These are phyloP conservation scores for Dothistroma septosporum DNA, from an alignment of 2,329 filamentous ascomycete species.

Conservation along the genomic window DNA sequence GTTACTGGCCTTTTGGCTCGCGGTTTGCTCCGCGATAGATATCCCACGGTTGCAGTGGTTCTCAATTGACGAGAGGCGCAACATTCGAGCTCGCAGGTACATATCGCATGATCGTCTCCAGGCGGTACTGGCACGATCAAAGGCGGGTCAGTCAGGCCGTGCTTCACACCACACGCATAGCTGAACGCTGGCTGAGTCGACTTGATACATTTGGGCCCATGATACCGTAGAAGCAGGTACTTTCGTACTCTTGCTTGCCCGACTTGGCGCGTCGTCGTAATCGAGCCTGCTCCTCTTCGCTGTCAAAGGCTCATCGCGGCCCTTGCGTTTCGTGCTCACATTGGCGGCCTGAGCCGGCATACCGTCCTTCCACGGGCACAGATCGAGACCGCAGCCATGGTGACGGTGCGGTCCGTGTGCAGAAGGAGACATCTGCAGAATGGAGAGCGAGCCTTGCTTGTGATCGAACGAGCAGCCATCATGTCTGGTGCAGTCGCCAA, in stretches of 20 bases:
- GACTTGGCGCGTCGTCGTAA: slow-evolving; percentile 2
- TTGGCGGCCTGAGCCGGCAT: neutral
- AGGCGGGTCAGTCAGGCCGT: slow-evolving; percentile 1
- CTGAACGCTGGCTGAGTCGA: neutral
- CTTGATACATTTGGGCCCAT: neutral
- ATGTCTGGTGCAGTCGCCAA: neutral
- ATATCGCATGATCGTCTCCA: neutral
- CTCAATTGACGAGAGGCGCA: neutral
- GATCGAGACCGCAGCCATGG: slow-evolving; percentile 1
- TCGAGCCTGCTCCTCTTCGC: neutral
- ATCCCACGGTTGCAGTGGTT: neutral
- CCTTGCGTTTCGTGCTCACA: neutral
- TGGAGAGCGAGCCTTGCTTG: neutral
- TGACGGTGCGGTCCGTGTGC: neutral
- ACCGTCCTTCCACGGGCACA: neutral
- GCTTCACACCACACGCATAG: neutral
- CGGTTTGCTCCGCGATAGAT: neutral
- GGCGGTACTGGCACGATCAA: neutral
- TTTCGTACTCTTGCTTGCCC: neutral
- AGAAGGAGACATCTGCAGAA: neutral
- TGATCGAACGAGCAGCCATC: neutral
- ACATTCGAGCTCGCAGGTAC: neutral
- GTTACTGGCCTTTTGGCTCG: neutral
- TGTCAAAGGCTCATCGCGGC: neutral
- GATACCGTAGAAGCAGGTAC: slow-evolving; percentile 12